These are phyloP conservation scores for Apiotrichum mycotoxinovorans DNA, from an alignment of 1,284 basidiomycete genomes.

Conservation along the genomic window DNA sequence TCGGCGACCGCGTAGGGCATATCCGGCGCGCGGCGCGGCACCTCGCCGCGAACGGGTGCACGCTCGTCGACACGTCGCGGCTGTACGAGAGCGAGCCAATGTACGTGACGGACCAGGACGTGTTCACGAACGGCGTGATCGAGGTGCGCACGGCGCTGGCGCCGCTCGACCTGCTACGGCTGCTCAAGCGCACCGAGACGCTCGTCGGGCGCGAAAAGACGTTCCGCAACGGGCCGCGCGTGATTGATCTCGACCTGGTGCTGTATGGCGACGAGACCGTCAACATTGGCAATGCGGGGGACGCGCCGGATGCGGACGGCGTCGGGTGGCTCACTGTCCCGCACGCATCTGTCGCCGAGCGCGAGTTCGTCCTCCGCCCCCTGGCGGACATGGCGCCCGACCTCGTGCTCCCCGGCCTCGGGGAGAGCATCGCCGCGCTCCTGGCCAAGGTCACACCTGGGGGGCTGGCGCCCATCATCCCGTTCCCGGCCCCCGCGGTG, in stretches of 20 bases:
- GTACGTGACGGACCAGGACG: slow-evolving; percentile 88
- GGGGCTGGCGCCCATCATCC: slow-evolving; percentile 54
- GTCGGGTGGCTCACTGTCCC: slow-evolving; percentile 69
- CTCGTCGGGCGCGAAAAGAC: slow-evolving; percentile 77
- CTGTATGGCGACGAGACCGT: slow-evolving; percentile 67
- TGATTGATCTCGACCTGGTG: slow-evolving; percentile 87
- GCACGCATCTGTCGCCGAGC: slow-evolving; percentile 73
- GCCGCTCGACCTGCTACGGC: slow-evolving; percentile 61
- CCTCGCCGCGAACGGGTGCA: slow-evolving; percentile 37
- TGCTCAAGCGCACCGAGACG: slow-evolving; percentile 72
- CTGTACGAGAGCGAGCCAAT: slow-evolving; percentile 92
- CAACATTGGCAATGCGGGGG: slow-evolving; percentile 56
- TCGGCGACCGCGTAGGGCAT: slow-evolving; percentile 82
- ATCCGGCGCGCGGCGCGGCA: slow-evolving; percentile 66
- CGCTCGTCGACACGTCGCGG: slow-evolving; percentile 75
- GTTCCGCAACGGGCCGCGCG: slow-evolving; percentile 80
- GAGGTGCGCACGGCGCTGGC: slow-evolving; percentile 72
- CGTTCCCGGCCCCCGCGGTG: slow-evolving; percentile 53
- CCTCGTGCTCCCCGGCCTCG: slow-evolving; percentile 61
- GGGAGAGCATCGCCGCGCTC: slow-evolving; percentile 52
- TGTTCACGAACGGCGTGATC: slow-evolving; percentile 87
- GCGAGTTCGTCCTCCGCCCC: slow-evolving; percentile 89
- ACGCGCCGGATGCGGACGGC: slow-evolving; percentile 53
- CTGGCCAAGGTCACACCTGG: slow-evolving; percentile 60
- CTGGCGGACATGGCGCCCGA: slow-evolving; percentile 66